Conservation (phyloP, 176 grass and related monocot genomes). For the Secale cereale region DNA sequence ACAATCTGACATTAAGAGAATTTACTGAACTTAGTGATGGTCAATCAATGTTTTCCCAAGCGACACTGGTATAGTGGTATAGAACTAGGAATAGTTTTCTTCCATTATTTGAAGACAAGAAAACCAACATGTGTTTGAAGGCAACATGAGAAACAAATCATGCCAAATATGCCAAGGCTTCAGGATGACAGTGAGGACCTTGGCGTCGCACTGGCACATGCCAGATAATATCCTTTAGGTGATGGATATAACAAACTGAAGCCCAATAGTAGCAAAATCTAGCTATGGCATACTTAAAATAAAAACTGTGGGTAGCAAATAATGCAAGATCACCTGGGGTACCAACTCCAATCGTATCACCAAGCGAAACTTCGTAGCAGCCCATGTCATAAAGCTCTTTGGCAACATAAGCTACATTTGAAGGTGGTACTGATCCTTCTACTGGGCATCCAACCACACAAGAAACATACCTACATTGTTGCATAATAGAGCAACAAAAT, state of each 20-base stretch:
- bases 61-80: neutral
- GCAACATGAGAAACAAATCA: neutral
- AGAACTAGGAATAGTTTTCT: neutral
- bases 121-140: neutral
- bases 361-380: constrained; percentile 95
- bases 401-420: constrained; percentile 81
- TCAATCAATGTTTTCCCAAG: neutral
- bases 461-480: constrained; percentile 63
- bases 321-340: constrained; percentile 65
- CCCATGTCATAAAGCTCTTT: constrained; percentile 97
- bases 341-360: constrained; percentile 92
- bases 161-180: neutral
- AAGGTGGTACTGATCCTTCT: constrained; percentile 71
- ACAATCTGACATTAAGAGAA: neutral
- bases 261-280: neutral
- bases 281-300: neutral
- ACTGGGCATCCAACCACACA: constrained; percentile 88
- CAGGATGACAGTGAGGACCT: neutral
- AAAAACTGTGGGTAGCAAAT: neutral
- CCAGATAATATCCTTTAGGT: neutral
- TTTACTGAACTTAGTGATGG: neutral
- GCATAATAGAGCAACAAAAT: neutral
- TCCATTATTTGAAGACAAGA: neutral
- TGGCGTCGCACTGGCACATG: neutral
- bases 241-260: neutral